Conservation (phyloP, 495 filamentous ascomycete species). For the Penicillium macrosclerotiorum region DNA sequence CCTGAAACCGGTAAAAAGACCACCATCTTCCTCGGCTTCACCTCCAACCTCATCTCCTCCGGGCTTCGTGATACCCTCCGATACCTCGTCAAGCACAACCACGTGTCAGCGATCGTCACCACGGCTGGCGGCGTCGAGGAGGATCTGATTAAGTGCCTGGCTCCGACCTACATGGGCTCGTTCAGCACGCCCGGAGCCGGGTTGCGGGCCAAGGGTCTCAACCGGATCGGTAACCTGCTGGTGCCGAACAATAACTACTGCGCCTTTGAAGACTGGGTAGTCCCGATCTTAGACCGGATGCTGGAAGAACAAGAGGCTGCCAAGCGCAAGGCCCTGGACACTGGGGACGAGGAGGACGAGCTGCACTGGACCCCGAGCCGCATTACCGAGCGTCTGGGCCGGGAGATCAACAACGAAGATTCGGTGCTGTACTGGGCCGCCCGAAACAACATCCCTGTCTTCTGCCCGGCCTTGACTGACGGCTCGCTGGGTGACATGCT, state of each 20-base stretch:
- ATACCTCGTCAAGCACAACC: slow-evolving; percentile 85
- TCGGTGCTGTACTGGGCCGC: slow-evolving; percentile 94
- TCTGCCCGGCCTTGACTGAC: slow-evolving; percentile 94
- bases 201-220: slow-evolving; percentile 79
- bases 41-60: slow-evolving; percentile 94
- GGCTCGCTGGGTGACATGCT: slow-evolving; percentile 96
- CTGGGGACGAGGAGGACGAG: slow-evolving; percentile 60
- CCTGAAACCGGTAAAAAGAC: slow-evolving; percentile 69
- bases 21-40: slow-evolving; percentile 96
- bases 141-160: slow-evolving; percentile 96
- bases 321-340: slow-evolving; percentile 41
- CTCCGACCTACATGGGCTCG: slow-evolving; percentile 84
- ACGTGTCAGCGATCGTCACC: slow-evolving; percentile 89
- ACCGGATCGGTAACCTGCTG: slow-evolving; percentile 93
- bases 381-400: slow-evolving; percentile 80
- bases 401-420: slow-evolving; percentile 85
- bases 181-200: slow-evolving; percentile 73
- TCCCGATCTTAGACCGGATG: slow-evolving; percentile 88
- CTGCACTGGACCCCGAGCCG: slow-evolving; percentile 88
- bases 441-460: slow-evolving; percentile 90
- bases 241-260: slow-evolving; percentile 98
- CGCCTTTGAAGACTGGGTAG: slow-evolving; percentile 93
- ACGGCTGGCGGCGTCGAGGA: slow-evolving; percentile 97
- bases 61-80: slow-evolving; percentile 88
- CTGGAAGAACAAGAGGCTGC: slow-evolving; percentile 86